These are phyloP conservation scores for Agaricus subrufescens DNA, from an alignment of 768 basidiomycete genomes.

Conservation along the genomic window DNA sequence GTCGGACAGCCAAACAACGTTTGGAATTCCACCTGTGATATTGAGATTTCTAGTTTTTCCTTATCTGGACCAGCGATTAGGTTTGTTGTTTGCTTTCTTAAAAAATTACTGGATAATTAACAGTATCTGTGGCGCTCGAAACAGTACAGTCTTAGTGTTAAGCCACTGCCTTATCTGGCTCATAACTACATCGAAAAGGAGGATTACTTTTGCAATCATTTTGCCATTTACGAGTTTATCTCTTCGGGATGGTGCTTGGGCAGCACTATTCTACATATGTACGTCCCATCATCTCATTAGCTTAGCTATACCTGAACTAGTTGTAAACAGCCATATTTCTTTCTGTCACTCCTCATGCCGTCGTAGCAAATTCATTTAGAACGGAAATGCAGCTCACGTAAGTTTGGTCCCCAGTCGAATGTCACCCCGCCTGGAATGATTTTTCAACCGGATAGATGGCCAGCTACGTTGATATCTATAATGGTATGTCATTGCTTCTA, in stretches of 20 bases:
- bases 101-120: too few species aligned
- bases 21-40: too few species aligned
- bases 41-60: too few species aligned
- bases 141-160: not conserved
- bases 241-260: conserved; percentile 5
- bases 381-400: too few species aligned
- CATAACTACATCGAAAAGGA: not conserved
- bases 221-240: not conserved
- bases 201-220: not conserved
- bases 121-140: not conserved
- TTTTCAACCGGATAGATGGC: too few species aligned
- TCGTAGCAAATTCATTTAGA: not conserved
- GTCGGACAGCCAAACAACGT: too few species aligned
- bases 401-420: too few species aligned
- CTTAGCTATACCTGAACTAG: not conserved
- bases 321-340: not conserved
- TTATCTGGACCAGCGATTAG: too few species aligned
- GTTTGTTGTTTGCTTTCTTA: too few species aligned
- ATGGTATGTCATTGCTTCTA: too few species aligned
- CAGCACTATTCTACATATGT: conserved; percentile 1
- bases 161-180: not conserved
- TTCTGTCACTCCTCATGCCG: not conserved
- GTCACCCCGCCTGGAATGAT: too few species aligned
- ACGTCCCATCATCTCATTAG: not conserved
- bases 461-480: too few species aligned